Conservation (phyloP, 768 basidiomycete genomes). For the Xerocomellus amylosporus region DNA sequence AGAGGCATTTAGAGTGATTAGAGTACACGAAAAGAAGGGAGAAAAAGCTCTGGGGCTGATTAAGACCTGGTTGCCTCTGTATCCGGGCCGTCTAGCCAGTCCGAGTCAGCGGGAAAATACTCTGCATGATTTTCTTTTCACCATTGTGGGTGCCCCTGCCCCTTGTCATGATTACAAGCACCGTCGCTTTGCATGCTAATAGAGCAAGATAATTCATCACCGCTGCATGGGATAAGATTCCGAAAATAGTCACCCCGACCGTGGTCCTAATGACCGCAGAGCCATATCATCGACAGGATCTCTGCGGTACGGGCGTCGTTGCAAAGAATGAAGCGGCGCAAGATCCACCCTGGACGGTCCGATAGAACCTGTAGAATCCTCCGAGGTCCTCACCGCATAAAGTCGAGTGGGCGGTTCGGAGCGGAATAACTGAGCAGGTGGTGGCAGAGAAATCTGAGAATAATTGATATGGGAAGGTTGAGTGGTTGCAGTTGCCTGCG, state of each 20-base stretch:
- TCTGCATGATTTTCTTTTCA: slow-evolving; percentile 5
- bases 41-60: not conserved
- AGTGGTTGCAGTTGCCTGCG: slow-evolving; percentile 2
- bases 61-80: not conserved
- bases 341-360: slow-evolving; percentile 41
- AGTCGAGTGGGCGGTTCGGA: slow-evolving; percentile 29
- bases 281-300: slow-evolving; percentile 62
- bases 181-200: slow-evolving; percentile 15
- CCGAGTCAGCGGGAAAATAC: not conserved
- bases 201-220: slow-evolving; percentile 22
- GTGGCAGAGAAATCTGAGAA: slow-evolving; percentile 32
- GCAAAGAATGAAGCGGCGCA: slow-evolving; percentile 56
- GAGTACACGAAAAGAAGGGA: slow-evolving; percentile 13
- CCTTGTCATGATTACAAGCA: slow-evolving; percentile 5
- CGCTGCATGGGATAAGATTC: slow-evolving; percentile 12
- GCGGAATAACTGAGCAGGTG: slow-evolving; percentile 30
- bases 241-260: slow-evolving; percentile 36
- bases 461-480: slow-evolving; percentile 12
- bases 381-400: slow-evolving; percentile 28
- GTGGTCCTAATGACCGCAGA: slow-evolving; percentile 47
- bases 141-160: not conserved
- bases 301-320: slow-evolving; percentile 57
- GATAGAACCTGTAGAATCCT: slow-evolving; percentile 15
- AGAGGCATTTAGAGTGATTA: slow-evolving; percentile 10
- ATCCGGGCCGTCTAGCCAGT: not conserved